A percentile compares a stretch with the other conserved stretches of the same genome.
Evolutionary conservation across 1,284 basidiomycete genomes (phyloP).

Genomic region (Gymnopus androsaceus): DNA sequence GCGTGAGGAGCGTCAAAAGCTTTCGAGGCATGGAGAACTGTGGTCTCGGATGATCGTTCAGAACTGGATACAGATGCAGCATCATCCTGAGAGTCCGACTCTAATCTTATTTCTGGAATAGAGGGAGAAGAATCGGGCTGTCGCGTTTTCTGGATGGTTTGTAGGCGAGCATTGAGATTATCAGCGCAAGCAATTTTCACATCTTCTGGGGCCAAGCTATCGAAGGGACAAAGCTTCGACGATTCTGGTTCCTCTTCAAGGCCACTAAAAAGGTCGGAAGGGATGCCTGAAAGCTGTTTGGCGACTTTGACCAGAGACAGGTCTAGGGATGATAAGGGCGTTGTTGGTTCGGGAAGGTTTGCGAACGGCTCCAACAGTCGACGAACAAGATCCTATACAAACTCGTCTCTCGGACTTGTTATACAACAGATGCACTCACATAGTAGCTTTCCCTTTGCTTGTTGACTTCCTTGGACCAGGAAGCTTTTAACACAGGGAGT

Average conservation of each 20-base stretch:
- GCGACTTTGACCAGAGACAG: conserved; percentile 50
- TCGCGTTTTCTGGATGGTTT: conserved; percentile 39
- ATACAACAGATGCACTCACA: conserved; percentile 35
- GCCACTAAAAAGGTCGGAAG: conserved; percentile 49
- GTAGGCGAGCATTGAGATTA: conserved; percentile 56
- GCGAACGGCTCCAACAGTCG: conserved; percentile 60
- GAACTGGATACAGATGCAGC: conserved; percentile 27
- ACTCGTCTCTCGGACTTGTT: neutral
- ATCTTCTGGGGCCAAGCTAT: conserved; percentile 47
- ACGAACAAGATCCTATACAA: conserved; percentile 65
- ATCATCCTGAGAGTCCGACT: conserved; percentile 26
- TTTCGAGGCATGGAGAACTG: conserved; percentile 56
- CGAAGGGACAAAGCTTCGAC: conserved; percentile 51
- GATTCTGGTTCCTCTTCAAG: conserved; percentile 56
- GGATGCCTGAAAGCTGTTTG: conserved; percentile 60
- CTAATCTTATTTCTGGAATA: conserved; percentile 60
- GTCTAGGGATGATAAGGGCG: conserved; percentile 47
- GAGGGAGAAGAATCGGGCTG: conserved; percentile 27
- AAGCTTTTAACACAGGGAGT: conserved; percentile 55
- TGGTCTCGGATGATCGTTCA: too few species aligned
- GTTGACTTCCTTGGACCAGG: conserved; percentile 57
- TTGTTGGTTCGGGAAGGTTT: conserved; percentile 46
- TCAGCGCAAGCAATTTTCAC: conserved; percentile 52
- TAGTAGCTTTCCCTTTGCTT: conserved; percentile 73
- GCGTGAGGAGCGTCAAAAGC: conserved; percentile 45